These are phyloP conservation scores for Kwoniella dendrophila DNA, from an alignment of 768 basidiomycete species.

Conservation along the genomic window DNA sequence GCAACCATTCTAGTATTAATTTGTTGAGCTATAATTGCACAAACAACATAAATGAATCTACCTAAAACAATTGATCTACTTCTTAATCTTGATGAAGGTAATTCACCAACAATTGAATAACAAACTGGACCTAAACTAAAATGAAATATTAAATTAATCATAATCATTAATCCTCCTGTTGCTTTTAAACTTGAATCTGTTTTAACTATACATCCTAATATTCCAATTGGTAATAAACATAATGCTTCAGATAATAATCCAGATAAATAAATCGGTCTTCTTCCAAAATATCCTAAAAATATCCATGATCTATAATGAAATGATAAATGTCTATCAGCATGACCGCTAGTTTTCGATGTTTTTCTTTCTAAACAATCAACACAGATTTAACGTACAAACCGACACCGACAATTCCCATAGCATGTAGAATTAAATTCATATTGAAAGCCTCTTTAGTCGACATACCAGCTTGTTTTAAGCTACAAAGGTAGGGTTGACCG, in stretches of 20 bases:
- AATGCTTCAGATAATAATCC: conserved; percentile 19
- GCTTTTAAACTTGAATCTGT: conserved; percentile 14
- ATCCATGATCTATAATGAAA: conserved; percentile 22
- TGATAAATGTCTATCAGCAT: not conserved
- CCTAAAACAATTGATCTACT: conserved; percentile 31
- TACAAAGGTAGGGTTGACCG: not conserved
- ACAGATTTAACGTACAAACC: conserved; percentile 14
- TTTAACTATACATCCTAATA: conserved; percentile 26
- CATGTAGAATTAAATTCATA: conserved; percentile 32
- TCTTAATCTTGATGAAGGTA: conserved; percentile 31
- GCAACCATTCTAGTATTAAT: conserved; percentile 30
- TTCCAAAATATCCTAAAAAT: conserved; percentile 27
- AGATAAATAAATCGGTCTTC: conserved; percentile 34
- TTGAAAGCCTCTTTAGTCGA: conserved; percentile 29
- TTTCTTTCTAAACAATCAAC: not conserved
- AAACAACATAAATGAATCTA: conserved; percentile 29
- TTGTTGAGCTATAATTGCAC: conserved; percentile 25
- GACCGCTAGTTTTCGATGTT: no score
- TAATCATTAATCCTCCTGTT: conserved; percentile 31
- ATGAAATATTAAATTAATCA: conserved; percentile 41
- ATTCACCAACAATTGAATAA: conserved; percentile 40
- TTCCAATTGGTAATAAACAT: conserved; percentile 33
- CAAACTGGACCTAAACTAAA: conserved; percentile 36
- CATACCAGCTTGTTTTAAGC: conserved; percentile 35
- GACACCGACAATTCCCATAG: conserved; percentile 37